Evolutionary conservation across 352 stramenopile genomes (phyloP), one percentile per base, ranked within the genome.

Genomic region (Thalassiosira pacifica): DNA sequence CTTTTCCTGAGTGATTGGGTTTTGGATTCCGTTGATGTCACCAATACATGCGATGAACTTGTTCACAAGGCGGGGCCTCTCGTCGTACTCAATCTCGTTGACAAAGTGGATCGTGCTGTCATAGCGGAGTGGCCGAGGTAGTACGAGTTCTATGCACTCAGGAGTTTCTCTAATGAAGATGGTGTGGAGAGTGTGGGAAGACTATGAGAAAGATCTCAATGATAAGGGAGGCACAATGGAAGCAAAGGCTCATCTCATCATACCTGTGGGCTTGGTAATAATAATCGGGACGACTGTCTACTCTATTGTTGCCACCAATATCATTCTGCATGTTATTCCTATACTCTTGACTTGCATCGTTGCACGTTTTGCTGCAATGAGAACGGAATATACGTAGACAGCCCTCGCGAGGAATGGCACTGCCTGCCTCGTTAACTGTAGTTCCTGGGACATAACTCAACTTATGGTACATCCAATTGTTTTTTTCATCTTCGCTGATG

Each of bases 41-140:
- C 72, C 69, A 48, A 79, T 74, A 27, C 24, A 53, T 37, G 34
- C 61, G 42, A 31, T 69, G 22, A 71, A 85, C 53, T 85, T 60
- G 42, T 45, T 69, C 18, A 85, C 72, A 10, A 85, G 32, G 24
- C 78, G 63, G 22, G 78, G 69, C 48, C 68, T 79, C 34, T 79
- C 29, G 29, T 85, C 78, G 2, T 42, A 85, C 27, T 70, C 42
- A 19, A 85, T 85, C 57, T 76, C 63, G 22, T 76, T 85, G 8
- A 76, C 61, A 19, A 78, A 68, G 29, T 59, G 24, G 48, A 82
- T 60, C 61, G 37, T 8, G 29, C 45, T 29, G 22, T 48, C 65
- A 61, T 69, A 80, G 45, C 2, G 48, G 10, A 85, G 34, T 31
- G 40, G 16, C 29, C n/a, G 42, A 22, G 78, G 70, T 34, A 74